These are phyloP conservation scores for Metarhizium anisopliae DNA, from an alignment of 2,329 filamentous ascomycete genomes.

Conservation along the genomic window DNA sequence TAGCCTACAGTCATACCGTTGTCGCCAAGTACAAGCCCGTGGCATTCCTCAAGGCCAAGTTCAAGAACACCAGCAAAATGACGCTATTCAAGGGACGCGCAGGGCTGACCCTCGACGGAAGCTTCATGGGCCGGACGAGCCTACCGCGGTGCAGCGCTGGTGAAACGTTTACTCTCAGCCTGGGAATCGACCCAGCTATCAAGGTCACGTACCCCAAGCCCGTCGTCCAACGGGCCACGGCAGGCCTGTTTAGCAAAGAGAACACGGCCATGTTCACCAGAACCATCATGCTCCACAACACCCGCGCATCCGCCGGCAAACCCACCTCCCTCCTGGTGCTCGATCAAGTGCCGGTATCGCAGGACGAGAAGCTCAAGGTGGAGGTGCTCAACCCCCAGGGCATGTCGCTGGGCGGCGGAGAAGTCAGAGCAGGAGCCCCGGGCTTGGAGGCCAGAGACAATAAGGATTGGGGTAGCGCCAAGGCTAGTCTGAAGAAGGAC, in stretches of 20 bases:
- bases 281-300: constrained; percentile 38
- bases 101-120: constrained; percentile 47
- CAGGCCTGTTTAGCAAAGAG: constrained; percentile 42
- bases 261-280: constrained; percentile 37
- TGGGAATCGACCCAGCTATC: constrained; percentile 49
- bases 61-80: constrained; percentile 42
- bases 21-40: constrained; percentile 48
- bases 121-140: constrained; percentile 44
- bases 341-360: constrained; percentile 49
- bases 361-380: constrained; percentile 46
- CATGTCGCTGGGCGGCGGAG: constrained; percentile 27
- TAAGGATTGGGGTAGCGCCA: constrained; percentile 40
- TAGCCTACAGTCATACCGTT: constrained; percentile 43
- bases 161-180: constrained; percentile 38
- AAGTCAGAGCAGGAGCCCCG: constrained; percentile 23
- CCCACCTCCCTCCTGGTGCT: constrained; percentile 37
- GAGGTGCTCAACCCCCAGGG: constrained; percentile 38
- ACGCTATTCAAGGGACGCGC: constrained; percentile 42
- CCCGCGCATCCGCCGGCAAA: constrained; percentile 25
- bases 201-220: constrained; percentile 43
- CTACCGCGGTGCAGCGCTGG: constrained; percentile 45
- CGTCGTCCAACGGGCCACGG: constrained; percentile 37
- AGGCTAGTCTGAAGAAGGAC: constrained; percentile 38
- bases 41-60: constrained; percentile 45
- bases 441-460: constrained; percentile 13